Base-by-base conservation (phyloP, 768 basidiomycete species). In the Phaeotremella fagi region DNA sequence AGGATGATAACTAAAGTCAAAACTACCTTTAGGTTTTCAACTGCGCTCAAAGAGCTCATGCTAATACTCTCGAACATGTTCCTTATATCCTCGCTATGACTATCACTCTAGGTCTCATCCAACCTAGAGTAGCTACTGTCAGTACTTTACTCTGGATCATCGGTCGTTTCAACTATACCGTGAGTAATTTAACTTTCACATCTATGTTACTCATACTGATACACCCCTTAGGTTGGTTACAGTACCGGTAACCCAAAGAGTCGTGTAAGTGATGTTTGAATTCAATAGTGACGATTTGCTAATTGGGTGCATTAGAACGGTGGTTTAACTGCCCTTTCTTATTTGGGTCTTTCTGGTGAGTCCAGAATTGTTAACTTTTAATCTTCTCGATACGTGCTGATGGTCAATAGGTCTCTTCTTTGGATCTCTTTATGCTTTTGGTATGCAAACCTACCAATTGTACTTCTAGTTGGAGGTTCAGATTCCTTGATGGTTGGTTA, bases 11-110 rank as follows among this genome's bases (percentile, higher is more conserved):
- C 41, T 43, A 20, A 43, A 20, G 12, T 9, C 20, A 7, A 20
- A 12, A 24, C 12, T 16, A 22, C 26, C 18, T 45, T 0, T 54
- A 63, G 61, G 37, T 38, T 27, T 67, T 51, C 52, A 65, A 71
- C 52, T 71, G 69, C 42, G 47, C 52, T 26, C 66, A 71, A 37
- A 47, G 69, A 41, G 61, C 60, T 29, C 63, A 71, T 37, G 51
- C 29, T 1, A 71, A 71, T 45, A 68, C 66, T 18, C 59, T 71
- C 38, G 69, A 71, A 50, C 48, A 44, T 23, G 42, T 57, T 20
- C 60, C 65, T 1, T 61, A 51, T 57, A 26, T 62, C 29, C 31
- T 71, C n/a, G 51, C 54, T 5, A 26, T 59, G 18, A 45, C 47
- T 33, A 38, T 53, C 1, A 65, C 54, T 55, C 33, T 66, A 46